Evolutionary conservation across 2,329 filamentous ascomycete species (phyloP).

Genomic region (Fusarium albosuccineum): DNA sequence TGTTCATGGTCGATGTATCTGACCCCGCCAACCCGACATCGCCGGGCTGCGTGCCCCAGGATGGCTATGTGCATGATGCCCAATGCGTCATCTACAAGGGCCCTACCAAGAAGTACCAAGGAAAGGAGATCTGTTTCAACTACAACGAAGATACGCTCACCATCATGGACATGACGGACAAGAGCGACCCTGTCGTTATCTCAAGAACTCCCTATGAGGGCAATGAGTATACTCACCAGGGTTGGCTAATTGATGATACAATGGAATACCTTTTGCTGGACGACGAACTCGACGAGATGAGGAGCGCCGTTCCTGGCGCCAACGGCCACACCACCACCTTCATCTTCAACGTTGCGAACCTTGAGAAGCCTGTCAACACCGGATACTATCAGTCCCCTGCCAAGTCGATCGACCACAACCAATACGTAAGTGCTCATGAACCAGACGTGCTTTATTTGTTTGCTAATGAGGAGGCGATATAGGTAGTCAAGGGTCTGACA

Average conservation of each 20-base stretch:
- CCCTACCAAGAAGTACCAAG: slow-evolving; percentile 56
- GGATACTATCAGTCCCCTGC: slow-evolving; percentile 51
- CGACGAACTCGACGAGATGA: slow-evolving; percentile 65
- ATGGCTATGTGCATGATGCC: slow-evolving; percentile 65
- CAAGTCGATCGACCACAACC: slow-evolving; percentile 60
- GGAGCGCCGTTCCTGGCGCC: slow-evolving; percentile 54
- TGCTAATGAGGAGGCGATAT: too few species aligned
- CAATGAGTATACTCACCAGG: slow-evolving; percentile 66
- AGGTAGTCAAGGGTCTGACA: slow-evolving; percentile 11
- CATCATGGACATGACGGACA: slow-evolving; percentile 47
- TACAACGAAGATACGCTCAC: slow-evolving; percentile 61
- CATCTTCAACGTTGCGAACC: slow-evolving; percentile 60
- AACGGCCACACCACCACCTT: slow-evolving; percentile 61
- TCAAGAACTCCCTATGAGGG: too few species aligned
- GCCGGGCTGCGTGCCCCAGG: slow-evolving; percentile 58
- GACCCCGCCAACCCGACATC: slow-evolving; percentile 51
- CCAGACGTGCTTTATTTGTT: too few species aligned
- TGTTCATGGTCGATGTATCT: slow-evolving; percentile 66
- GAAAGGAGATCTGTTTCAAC: slow-evolving; percentile 64
- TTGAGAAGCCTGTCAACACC: slow-evolving; percentile 55
- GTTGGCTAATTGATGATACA: slow-evolving; percentile 61
- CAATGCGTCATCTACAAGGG: slow-evolving; percentile 68
- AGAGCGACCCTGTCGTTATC: too few species aligned
- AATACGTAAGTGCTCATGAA: slow-evolving; percentile 55
- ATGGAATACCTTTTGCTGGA: slow-evolving; percentile 60